Evolutionary conservation across 2,329 filamentous ascomycete genomes (phyloP).

Genomic region (Xylaria digitata): DNA sequence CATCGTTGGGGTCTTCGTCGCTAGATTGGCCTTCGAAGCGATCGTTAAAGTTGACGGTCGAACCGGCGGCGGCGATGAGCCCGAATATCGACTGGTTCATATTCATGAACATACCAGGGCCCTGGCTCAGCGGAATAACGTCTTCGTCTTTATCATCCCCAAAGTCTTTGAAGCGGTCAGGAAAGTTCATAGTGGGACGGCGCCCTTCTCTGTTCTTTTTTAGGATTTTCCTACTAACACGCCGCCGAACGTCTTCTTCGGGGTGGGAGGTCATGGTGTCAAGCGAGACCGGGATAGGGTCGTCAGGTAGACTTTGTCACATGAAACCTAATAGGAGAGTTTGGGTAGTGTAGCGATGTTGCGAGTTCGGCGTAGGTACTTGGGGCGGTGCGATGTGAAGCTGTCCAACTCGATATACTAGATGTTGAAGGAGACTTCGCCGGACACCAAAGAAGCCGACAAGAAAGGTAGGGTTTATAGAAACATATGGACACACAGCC

Average conservation of each 20-base stretch:
- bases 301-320: slow-evolving; percentile 25
- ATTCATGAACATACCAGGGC: slow-evolving; percentile 69
- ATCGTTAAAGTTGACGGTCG: slow-evolving; percentile 82
- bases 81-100: slow-evolving; percentile 97
- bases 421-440: slow-evolving; percentile 5
- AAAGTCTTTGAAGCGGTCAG: slow-evolving; percentile 62
- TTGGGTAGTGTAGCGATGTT: slow-evolving; percentile 18
- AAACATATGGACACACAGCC: slow-evolving; percentile 16
- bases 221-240: slow-evolving; percentile 57
- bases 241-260: slow-evolving; percentile 55
- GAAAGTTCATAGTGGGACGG: slow-evolving; percentile 61
- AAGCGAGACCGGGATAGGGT: slow-evolving; percentile 1
- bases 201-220: slow-evolving; percentile 57
- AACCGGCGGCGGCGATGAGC: slow-evolving; percentile 88
- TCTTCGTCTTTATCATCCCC: slow-evolving; percentile 64
- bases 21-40: slow-evolving; percentile 83
- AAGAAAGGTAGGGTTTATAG: slow-evolving; percentile 7
- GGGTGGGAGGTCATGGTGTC: slow-evolving; percentile 44
- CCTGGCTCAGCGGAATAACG: slow-evolving; percentile 56
- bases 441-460: slow-evolving; percentile 25
- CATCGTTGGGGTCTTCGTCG: slow-evolving; percentile 69
- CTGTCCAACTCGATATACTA: slow-evolving; percentile 3
- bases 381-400: slow-evolving; percentile 35
- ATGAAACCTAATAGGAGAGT: not conserved
- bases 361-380: not conserved